Percentiles rank a stretch among this genome's conserved stretches.
Evolutionary conservation across 805 yeast genomes (phyloP).

Genomic region (Kluyveromyces nonfermentans): DNA sequence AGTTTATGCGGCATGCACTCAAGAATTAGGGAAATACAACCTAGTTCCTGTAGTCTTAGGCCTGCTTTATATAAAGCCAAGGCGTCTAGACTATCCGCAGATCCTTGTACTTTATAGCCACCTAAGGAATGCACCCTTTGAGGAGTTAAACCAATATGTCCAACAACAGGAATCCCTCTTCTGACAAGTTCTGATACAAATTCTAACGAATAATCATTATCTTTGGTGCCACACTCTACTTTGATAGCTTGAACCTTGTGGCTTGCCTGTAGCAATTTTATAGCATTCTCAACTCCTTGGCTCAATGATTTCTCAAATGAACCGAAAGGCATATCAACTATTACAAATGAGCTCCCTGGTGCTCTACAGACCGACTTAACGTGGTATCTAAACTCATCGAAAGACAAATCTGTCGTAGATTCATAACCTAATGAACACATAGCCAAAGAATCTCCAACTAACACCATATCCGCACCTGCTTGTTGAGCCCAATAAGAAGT

Average conservation of each 20-base stretch:
- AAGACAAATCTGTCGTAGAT: constrained; percentile 63
- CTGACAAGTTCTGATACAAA: constrained; percentile 48
- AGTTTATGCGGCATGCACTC: constrained; percentile 81
- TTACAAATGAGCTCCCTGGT: constrained; percentile 48
- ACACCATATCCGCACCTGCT: constrained; percentile 56
- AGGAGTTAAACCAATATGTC: constrained; percentile 90
- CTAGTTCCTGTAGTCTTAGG: constrained; percentile 56
- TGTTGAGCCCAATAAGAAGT: constrained; percentile 62
- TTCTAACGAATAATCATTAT: constrained; percentile 35
- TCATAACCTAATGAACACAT: constrained; percentile 83
- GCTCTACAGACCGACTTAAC: constrained; percentile 73
- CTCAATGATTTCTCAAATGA: constrained; percentile 56
- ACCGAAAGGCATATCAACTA: constrained; percentile 89
- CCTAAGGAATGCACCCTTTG: constrained; percentile 72
- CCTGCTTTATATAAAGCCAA: constrained; percentile 56
- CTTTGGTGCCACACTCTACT: constrained; percentile 60
- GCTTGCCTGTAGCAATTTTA: constrained; percentile 30
- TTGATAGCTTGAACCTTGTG: constrained; percentile 35
- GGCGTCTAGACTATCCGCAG: constrained; percentile 42
- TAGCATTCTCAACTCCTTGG: constrained; percentile 66
- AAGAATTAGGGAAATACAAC: constrained; percentile 63
- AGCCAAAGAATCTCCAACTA: constrained; percentile 89
- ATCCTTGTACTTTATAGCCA: constrained; percentile 86
- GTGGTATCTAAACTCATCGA: constrained; percentile 74
- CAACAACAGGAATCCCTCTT: constrained; percentile 82